phyloP scores from a whole-genome alignment of 176 grass and related monocot species.

The Triticum dicoccoides region DNA sequence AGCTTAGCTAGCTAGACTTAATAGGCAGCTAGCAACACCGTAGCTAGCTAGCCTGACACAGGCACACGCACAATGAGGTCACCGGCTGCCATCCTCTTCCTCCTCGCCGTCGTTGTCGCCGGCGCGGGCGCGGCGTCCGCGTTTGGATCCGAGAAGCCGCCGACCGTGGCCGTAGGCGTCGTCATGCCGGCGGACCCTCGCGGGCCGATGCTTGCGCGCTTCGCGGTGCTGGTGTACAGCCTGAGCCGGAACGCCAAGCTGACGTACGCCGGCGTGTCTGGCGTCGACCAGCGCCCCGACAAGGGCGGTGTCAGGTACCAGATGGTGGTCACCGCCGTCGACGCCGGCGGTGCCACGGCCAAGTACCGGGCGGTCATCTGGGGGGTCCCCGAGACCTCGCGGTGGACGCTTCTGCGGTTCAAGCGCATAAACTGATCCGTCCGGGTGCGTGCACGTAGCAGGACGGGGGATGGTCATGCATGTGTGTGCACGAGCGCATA shows the following conservation, averaged over 20 bases:
- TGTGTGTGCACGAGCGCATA: not conserved
- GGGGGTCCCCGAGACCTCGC: constrained; percentile 25
- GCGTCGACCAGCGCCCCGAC: not conserved
- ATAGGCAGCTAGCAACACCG: not conserved
- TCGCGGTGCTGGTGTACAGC: constrained; percentile 49
- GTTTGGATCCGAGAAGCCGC: not conserved
- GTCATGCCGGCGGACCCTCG: constrained; percentile 14
- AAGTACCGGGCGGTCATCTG: constrained; percentile 16
- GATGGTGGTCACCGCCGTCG: constrained; percentile 25
- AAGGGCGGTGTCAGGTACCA: constrained; percentile 35
- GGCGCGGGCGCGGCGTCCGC: not conserved
- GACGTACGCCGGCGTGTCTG: constrained; percentile 20
- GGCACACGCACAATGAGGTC: constrained; percentile 11
- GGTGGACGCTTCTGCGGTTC: constrained; percentile 39
- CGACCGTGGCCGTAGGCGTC: not conserved
- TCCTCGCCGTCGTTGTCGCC: not conserved
- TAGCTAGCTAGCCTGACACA: too few species aligned
- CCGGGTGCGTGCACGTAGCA: not conserved
- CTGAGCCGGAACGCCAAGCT: constrained; percentile 18
- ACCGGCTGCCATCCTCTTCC: not conserved
- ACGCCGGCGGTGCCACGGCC: not conserved
- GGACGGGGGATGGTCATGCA: not conserved
- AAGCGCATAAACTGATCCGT: constrained; percentile 19
- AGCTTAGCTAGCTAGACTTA: not conserved
- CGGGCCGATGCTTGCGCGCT: constrained; percentile 18